These are phyloP conservation scores for Adansonia gregorii DNA, from an alignment of 441 rosid species.

Conservation along the genomic window DNA sequence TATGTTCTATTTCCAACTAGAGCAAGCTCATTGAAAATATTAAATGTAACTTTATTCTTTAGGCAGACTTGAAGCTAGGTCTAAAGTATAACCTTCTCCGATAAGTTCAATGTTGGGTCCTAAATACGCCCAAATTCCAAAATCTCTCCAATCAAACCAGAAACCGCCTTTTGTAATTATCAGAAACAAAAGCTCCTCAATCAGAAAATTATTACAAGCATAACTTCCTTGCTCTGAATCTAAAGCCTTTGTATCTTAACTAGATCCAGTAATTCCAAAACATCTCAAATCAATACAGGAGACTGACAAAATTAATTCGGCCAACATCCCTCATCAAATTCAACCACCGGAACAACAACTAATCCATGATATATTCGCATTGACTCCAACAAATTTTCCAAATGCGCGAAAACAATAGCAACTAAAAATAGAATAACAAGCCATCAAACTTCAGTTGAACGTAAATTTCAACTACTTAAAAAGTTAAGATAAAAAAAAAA, in stretches of 20 bases:
- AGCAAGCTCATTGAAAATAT: conserved; percentile 12
- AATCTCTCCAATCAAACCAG: conserved; percentile 10
- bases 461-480: background rate
- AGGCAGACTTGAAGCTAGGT: background rate
- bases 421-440: conserved; percentile 15
- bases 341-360: background rate
- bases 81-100: conserved; percentile 14
- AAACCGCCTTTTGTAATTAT: background rate
- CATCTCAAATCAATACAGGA: conserved; percentile 7
- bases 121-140: conserved; percentile 3
- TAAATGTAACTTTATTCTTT: background rate
- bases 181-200: background rate
- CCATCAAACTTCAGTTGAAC: background rate
- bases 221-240: conserved; percentile 11
- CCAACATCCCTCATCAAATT: background rate
- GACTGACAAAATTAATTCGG: conserved; percentile 9
- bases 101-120: background rate
- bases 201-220: background rate
- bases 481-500: background rate
- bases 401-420: conserved; percentile 7
- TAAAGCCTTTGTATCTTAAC: conserved; percentile 3
- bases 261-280: conserved; percentile 17
- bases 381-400: background rate
- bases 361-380: background rate
- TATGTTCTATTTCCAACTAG: conserved; percentile 3